Evolutionary conservation across 805 yeast genomes (phyloP).

Genomic region (Barnettozyma siamensis): DNA sequence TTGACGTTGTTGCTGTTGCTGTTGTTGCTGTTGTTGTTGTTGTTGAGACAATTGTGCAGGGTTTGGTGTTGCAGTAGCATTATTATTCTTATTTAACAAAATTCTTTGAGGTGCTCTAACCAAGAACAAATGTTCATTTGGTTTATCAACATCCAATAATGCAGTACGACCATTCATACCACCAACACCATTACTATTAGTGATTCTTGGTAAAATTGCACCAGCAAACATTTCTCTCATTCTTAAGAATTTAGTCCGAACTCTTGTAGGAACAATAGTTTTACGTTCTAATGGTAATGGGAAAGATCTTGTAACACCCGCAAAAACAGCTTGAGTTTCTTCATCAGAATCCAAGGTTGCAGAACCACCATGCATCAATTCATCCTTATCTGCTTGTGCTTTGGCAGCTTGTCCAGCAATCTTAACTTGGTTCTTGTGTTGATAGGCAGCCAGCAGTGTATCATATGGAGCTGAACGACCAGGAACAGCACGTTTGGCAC

Average conservation of each 20-base stretch:
- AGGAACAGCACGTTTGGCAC: slow-evolving; percentile 90
- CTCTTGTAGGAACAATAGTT: slow-evolving; percentile 61
- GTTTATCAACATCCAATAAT: slow-evolving; percentile 63
- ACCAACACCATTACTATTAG: slow-evolving; percentile 55
- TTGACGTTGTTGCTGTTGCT: slow-evolving; percentile 13
- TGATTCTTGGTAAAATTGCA: slow-evolving; percentile 64
- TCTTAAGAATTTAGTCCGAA: slow-evolving; percentile 69
- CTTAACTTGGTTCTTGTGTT: slow-evolving; percentile 87
- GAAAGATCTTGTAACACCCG: slow-evolving; percentile 75
- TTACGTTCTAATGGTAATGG: slow-evolving; percentile 82
- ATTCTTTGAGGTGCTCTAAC: slow-evolving; percentile 45
- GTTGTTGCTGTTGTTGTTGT: slow-evolving; percentile 11
- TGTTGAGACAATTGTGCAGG: slow-evolving; percentile 8
- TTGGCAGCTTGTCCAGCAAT: slow-evolving; percentile 77
- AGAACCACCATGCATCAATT: slow-evolving; percentile 41
- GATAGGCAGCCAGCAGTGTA: slow-evolving; percentile 79
- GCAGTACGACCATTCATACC: slow-evolving; percentile 79
- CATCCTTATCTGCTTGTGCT: slow-evolving; percentile 71
- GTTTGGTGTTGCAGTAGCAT: slow-evolving; percentile 1
- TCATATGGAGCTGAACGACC: slow-evolving; percentile 95
- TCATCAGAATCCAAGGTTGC: slow-evolving; percentile 63
- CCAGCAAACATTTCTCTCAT: slow-evolving; percentile 94
- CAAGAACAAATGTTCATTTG: slow-evolving; percentile 56
- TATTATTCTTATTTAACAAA: slow-evolving; percentile 19
- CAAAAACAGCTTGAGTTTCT: slow-evolving; percentile 86